phyloP scores from a whole-genome alignment of 2,329 filamentous ascomycete genomes.

The Penicillium frequentans region DNA sequence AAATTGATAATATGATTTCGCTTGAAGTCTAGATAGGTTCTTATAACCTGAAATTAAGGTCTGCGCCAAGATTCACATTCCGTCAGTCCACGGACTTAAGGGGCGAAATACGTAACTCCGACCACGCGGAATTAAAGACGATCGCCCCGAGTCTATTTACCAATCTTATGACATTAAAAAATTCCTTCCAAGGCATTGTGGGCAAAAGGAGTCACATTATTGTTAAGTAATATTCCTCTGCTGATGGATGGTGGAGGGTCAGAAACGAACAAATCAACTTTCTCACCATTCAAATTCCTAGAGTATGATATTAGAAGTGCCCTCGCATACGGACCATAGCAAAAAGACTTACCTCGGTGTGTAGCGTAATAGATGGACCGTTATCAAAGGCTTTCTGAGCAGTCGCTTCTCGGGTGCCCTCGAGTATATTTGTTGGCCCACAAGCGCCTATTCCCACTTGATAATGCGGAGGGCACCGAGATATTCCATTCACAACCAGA shows the following conservation, averaged over 20 bases:
- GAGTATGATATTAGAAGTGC: background rate
- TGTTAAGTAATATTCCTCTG: background rate
- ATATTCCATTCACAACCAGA: slow-evolving; percentile 4
- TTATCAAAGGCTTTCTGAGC: background rate
- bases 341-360: slow-evolving; percentile 2
- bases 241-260: background rate
- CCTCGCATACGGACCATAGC: background rate
- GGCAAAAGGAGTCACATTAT: too few species aligned
- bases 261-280: too few species aligned
- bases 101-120: background rate
- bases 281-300: slow-evolving; percentile 7
- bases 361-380: slow-evolving; percentile 6
- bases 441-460: slow-evolving; percentile 9
- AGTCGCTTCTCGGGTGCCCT: slow-evolving; percentile 1
- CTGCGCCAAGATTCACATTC: background rate
- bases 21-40: background rate
- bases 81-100: background rate
- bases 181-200: too few species aligned
- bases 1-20: background rate
- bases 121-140: background rate
- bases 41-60: background rate
- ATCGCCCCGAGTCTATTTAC: too few species aligned
- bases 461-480: background rate
- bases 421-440: slow-evolving; percentile 2
- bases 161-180: too few species aligned